Base-by-base conservation (phyloP, 2,329 filamentous ascomycete species). In the Metarhizium humberi region DNA sequence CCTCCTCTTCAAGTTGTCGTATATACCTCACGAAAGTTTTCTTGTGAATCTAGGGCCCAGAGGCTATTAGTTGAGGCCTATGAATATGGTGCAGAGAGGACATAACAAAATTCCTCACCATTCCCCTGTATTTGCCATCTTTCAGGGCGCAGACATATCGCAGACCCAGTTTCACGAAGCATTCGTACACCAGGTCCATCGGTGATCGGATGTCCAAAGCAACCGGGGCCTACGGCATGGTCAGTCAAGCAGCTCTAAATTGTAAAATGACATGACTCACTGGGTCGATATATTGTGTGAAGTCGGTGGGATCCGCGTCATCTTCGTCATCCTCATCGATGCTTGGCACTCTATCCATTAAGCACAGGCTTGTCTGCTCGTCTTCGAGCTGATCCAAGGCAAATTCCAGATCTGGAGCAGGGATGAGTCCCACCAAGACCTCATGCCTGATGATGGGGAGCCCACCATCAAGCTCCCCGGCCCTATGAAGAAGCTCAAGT, bases 1-100 rank as follows among this genome's bases (percentile, higher is more conserved):
- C 57, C 6, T 75, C 67, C 61, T 86, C 78, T 66, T 94, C 88
- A 49, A 92, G 73, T 66, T 95, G 87, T 62, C 92, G 90, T 71
- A 95, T 87, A 67, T 95, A 96, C 70, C 90, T 92, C 57, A 96
- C 92, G 74, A 99, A 97, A 4, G 85, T 86, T 76, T 99, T 99
- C 76, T 97, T 97, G 71, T 99, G 94, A 52, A 87, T 82, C 86
- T 89, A 42, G 47, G n/a, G 20, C 43, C 10, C 25, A 45, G 8
- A 36, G 16, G 16, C 50, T 14, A 14, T 40, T 5, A 50, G 55
- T 64, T 52, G 62, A 60, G 52, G 16, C 45, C 34, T 11, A 25
- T 25, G 11, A 2, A 40, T 14, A 46, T 34, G 6, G 34, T 2
- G 1, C 6, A 30, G 42, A 20, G 38, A 29, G 43, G 11, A 2